phyloP scores from a whole-genome alignment of 495 filamentous ascomycete species.

The Daldinia childiae region DNA sequence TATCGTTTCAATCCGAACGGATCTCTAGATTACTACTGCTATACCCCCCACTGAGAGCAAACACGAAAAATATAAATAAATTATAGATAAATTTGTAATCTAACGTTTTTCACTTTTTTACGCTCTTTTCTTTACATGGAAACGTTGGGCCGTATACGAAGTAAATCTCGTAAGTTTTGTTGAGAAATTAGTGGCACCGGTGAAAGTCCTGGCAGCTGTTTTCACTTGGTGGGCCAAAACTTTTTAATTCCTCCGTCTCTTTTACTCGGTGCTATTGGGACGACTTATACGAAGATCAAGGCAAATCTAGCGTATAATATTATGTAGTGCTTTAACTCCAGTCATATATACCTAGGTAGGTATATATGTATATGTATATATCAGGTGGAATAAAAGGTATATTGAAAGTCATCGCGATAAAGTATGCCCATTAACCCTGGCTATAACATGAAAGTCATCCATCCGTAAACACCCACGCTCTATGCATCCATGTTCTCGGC shows the following conservation, averaged over 20 bases:
- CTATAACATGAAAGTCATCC: conserved; percentile 29
- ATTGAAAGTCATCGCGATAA: conserved; percentile 32
- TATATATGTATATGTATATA: not conserved
- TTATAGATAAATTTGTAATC: not conserved
- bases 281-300: conserved; percentile 10
- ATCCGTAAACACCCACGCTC: conserved; percentile 38
- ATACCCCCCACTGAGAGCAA: not conserved
- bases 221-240: conserved; percentile 18
- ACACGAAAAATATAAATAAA: not conserved
- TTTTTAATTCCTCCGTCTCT: conserved; percentile 2
- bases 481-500: conserved; percentile 26
- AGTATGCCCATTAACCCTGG: conserved; percentile 24
- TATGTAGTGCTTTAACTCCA: not conserved
- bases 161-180: conserved; percentile 23
- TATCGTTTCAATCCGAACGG: not conserved
- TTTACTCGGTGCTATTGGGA: not conserved
- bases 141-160: conserved; percentile 6
- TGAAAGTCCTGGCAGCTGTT: conserved; percentile 20
- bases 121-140: not conserved
- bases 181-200: conserved; percentile 24
- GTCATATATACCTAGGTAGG: not conserved
- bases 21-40: not conserved
- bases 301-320: not conserved
- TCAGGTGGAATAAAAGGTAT: conserved; percentile 15
- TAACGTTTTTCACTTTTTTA: not conserved